phyloP scores from a whole-genome alignment of 2,329 filamentous ascomycete species.

The Calonectria pteridis region DNA sequence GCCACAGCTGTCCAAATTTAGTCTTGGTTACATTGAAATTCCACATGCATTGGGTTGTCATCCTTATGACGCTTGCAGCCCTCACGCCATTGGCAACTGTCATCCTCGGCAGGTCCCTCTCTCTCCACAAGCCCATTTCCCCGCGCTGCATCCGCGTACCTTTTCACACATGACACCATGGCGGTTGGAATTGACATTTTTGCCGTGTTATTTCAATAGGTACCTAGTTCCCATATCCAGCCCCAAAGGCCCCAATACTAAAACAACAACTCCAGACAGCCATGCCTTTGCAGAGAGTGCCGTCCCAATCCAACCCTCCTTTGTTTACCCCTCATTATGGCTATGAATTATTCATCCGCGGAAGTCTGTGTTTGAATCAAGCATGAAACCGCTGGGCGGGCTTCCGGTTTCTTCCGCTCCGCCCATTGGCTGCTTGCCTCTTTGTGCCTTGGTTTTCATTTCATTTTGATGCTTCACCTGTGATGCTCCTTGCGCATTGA shows the following conservation, averaged over 20 bases:
- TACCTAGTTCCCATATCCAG: constrained; percentile 20
- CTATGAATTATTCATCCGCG: not conserved
- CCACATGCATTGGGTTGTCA: not conserved
- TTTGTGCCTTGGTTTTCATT: not conserved
- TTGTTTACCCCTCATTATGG: not conserved
- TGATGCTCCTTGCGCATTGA: constrained; percentile 11
- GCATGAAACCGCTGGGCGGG: not conserved
- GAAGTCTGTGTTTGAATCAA: not conserved
- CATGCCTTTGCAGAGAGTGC: constrained; percentile 4
- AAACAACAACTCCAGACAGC: constrained; percentile 13
- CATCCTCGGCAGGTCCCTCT: no score
- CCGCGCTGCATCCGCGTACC: not conserved
- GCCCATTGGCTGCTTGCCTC: not conserved
- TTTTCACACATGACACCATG: not conserved
- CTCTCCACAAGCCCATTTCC: not conserved
- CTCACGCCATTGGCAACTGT: not conserved
- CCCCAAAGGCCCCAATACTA: constrained; percentile 2
- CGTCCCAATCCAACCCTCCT: not conserved
- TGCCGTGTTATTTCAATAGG: constrained; percentile 13
- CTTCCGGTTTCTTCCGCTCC: not conserved
- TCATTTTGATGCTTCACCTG: constrained; percentile 15
- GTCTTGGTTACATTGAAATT: not conserved
- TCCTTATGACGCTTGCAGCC: not conserved
- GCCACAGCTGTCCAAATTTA: not conserved
- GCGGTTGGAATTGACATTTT: not conserved